Percentiles rank a stretch among this genome's conserved stretches.
Conservation (phyloP, 345 rosid genomes). For the Brassica rapa region DNA sequence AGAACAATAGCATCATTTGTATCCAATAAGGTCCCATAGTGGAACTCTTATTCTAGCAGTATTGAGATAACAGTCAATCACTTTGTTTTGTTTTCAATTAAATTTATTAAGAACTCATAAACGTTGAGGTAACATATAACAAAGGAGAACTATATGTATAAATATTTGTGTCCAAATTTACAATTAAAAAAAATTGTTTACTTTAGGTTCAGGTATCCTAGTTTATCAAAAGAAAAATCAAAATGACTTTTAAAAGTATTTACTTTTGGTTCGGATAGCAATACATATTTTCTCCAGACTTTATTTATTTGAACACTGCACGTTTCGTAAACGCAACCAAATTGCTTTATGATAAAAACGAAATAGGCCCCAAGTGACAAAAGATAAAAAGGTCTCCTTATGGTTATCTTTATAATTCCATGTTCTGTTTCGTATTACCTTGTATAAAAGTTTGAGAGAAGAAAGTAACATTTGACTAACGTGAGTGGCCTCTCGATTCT, state of each 20-base stretch:
- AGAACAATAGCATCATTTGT: neutral
- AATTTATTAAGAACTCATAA: neutral
- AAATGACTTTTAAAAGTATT: neutral
- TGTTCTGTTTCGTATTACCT: slow-evolving; percentile 1
- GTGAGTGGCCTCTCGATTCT: slow-evolving; percentile 36
- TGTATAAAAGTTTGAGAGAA: slow-evolving; percentile 5
- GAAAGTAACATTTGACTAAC: slow-evolving; percentile 42
- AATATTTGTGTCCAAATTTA: neutral
- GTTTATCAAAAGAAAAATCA: neutral
- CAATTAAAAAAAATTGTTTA: neutral
- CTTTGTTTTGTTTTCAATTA: neutral
- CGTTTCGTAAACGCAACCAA: slow-evolving; percentile 39
- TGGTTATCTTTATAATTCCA: slow-evolving; percentile 8
- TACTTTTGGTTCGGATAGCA: slow-evolving; percentile 3
- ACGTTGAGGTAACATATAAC: neutral
- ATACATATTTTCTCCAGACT: slow-evolving; percentile 4
- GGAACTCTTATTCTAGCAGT: neutral
- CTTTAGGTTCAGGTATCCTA: neutral
- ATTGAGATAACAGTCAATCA: neutral
- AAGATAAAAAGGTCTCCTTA: slow-evolving; percentile 3
- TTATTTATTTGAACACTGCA: slow-evolving; percentile 13
- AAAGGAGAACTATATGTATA: neutral
- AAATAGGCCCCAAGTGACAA: slow-evolving; percentile 28
- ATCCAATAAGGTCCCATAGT: neutral
- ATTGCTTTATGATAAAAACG: slow-evolving; percentile 23